Evolutionary conservation across 495 filamentous ascomycete species (phyloP).

Genomic region (Cercophora newfieldiana): DNA sequence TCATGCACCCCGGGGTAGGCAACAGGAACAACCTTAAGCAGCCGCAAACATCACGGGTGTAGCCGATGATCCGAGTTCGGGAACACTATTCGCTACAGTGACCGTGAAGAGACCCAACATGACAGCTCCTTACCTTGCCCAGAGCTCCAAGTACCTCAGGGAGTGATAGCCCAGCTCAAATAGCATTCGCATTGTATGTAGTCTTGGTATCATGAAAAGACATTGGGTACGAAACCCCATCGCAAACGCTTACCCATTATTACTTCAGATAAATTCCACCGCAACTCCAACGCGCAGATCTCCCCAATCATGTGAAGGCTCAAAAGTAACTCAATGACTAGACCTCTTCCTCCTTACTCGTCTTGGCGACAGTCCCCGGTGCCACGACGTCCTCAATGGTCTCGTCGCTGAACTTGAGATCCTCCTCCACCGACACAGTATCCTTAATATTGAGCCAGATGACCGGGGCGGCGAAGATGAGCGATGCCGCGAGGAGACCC

Average conservation of each 20-base stretch:
- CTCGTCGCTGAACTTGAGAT: constrained; percentile 82
- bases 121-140: not conserved
- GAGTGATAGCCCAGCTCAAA: no score
- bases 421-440: constrained; percentile 67
- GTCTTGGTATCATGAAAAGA: not conserved
- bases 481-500: constrained; percentile 68
- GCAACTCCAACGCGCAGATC: not conserved
- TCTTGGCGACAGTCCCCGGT: not conserved
- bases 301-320: not conserved
- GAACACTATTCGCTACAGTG: no score
- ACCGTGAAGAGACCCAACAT: no score
- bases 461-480: constrained; percentile 75
- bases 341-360: constrained; percentile 13
- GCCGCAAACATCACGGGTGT: no score
- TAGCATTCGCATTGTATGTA: not conserved
- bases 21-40: no score
- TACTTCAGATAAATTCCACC: not conserved
- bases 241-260: not conserved
- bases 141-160: not conserved
- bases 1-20: no score
- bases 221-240: not conserved
- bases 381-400: constrained; percentile 64
- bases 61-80: no score
- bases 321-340: no score
- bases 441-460: constrained; percentile 79